Evolutionary conservation across 257 asterid species (phyloP).

Genomic region (Nicotiana knightiana): DNA sequence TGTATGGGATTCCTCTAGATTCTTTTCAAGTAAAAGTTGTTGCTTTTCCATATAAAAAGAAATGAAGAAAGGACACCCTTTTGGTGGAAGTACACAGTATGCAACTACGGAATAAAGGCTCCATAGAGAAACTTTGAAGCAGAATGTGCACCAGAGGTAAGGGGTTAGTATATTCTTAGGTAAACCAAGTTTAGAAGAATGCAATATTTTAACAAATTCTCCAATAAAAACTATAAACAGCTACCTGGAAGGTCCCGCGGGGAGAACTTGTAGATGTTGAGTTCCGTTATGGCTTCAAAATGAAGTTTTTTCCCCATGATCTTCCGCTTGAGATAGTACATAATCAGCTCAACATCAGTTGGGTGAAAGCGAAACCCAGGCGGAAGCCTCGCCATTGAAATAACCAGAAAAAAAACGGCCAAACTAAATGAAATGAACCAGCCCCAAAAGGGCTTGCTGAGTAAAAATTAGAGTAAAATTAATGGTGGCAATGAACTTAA

Average conservation of each 20-base stretch:
- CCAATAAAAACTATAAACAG: background rate
- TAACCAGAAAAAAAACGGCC: constrained; percentile 10
- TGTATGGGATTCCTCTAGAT: background rate
- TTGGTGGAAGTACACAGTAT: background rate
- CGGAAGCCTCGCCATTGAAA: constrained; percentile 47
- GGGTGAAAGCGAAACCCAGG: constrained; percentile 96
- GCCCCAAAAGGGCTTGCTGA: constrained; percentile 1
- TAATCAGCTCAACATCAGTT: constrained; percentile 66
- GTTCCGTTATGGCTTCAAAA: constrained; percentile 67
- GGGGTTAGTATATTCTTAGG: background rate
- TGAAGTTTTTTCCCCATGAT: constrained; percentile 52
- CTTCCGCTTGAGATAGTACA: constrained; percentile 81
- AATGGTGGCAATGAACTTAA: background rate
- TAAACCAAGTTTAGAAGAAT: background rate
- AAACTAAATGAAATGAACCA: constrained; percentile 14
- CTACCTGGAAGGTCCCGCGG: constrained; percentile 98
- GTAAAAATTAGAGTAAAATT: background rate
- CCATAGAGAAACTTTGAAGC: background rate
- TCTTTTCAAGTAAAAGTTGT: background rate
- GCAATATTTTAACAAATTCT: background rate
- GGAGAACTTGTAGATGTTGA: constrained; percentile 61
- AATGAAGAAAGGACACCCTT: background rate
- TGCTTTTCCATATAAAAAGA: background rate
- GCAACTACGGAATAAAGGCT: background rate
- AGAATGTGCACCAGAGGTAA: background rate